phyloP scores from a whole-genome alignment of 768 basidiomycete genomes.

The Serendipita sp. region DNA sequence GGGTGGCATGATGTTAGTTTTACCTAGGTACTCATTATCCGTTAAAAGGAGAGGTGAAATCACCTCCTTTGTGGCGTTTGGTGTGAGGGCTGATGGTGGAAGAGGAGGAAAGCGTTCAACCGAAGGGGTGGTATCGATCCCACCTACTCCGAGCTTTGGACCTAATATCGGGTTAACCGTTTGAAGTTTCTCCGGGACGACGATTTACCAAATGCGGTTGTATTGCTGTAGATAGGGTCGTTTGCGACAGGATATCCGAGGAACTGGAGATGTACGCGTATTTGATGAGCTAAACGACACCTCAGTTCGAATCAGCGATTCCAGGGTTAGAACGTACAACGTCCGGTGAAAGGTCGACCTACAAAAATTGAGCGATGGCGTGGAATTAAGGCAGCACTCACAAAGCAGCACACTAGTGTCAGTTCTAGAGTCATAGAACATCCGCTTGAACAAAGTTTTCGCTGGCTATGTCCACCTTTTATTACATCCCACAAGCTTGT shows the following conservation, averaged over 20 bases:
- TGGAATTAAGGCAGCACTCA: constrained; percentile 19
- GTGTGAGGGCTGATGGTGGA: constrained; percentile 26
- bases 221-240: constrained; percentile 79
- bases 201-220: constrained; percentile 20
- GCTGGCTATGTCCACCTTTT: constrained; percentile 37
- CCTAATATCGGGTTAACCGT: constrained; percentile 21
- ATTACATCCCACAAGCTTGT: not conserved
- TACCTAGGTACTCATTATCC: not conserved
- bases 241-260: constrained; percentile 90
- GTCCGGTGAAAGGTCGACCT: constrained; percentile 82
- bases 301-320: not conserved
- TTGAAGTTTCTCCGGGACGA: not conserved
- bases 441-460: constrained; percentile 70
- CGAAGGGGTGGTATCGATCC: constrained; percentile 60
- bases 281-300: constrained; percentile 65
- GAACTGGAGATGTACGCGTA: constrained; percentile 90
- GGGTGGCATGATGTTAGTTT: not conserved
- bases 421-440: constrained; percentile 64
- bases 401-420: constrained; percentile 81
- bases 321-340: constrained; percentile 42
- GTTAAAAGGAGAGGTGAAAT: constrained; percentile 8
- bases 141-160: constrained; percentile 53
- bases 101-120: constrained; percentile 47
- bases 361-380: constrained; percentile 8
- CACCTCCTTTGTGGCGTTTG: constrained; percentile 9